A percentile compares a stretch with the other conserved stretches of the same genome.
These are phyloP conservation scores for Orbilia brochopaga DNA, from an alignment of 2,329 filamentous ascomycete genomes.

Conservation along the genomic window DNA sequence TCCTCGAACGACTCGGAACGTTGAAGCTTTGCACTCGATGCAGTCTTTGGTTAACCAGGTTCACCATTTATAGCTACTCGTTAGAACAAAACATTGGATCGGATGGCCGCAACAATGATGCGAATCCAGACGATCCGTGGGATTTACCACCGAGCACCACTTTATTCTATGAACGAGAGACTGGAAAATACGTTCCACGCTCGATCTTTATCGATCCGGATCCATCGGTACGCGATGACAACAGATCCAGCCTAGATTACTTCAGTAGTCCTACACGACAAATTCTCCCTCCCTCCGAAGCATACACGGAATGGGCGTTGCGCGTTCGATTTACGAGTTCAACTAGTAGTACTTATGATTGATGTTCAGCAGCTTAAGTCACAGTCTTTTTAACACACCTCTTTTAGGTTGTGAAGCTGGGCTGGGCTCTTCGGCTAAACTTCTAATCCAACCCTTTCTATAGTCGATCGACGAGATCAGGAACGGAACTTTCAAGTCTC, in stretches of 20 bases:
- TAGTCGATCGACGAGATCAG: conserved; percentile 74
- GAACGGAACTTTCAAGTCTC: conserved; percentile 70
- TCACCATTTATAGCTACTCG: conserved; percentile 65
- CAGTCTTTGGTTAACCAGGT: conserved; percentile 1
- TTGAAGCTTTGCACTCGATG: background rate
- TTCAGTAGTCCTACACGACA: background rate
- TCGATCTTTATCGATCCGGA: conserved; percentile 76
- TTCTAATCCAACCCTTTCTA: background rate
- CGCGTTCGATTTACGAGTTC: background rate
- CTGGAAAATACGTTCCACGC: conserved; percentile 74
- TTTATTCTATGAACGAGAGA: conserved; percentile 75
- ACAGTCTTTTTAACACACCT: background rate
- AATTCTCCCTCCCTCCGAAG: background rate
- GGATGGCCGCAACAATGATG: conserved; percentile 70
- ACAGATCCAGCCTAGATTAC: background rate
- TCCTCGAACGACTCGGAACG: conserved; percentile 1
- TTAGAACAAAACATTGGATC: conserved; percentile 73
- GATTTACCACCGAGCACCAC: conserved; percentile 73
- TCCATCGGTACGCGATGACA: conserved; percentile 62
- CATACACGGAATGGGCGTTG: background rate
- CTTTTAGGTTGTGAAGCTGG: background rate
- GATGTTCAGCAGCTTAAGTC: background rate
- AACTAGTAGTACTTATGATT: background rate
- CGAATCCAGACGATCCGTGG: conserved; percentile 61
- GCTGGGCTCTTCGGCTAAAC: background rate